Percentiles rank a stretch among this genome's conserved stretches.
Conservation (phyloP, 2,329 filamentous ascomycete genomes). For the Zymoseptoria brevis region DNA sequence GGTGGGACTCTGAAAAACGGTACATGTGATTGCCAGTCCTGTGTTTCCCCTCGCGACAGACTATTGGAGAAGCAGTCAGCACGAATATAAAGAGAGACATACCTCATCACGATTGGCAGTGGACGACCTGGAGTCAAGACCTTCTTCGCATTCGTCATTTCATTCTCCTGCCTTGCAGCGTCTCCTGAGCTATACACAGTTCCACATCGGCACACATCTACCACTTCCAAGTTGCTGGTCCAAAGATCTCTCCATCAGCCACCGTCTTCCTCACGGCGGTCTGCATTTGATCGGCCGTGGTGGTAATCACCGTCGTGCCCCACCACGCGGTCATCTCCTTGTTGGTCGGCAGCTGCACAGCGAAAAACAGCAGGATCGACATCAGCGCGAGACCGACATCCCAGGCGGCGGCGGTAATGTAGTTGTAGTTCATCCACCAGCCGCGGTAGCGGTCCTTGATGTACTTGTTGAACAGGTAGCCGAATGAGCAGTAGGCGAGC, state of each 20-base stretch:
- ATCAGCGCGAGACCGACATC: conserved; percentile 78
- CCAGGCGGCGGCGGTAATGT: conserved; percentile 76
- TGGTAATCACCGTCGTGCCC: conserved; percentile 8
- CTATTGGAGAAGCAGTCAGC: too few species aligned
- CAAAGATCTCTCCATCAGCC: conserved; percentile 56
- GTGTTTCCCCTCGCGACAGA: too few species aligned
- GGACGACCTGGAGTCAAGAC: too few species aligned
- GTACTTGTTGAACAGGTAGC: conserved; percentile 74
- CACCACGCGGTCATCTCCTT: conserved; percentile 66
- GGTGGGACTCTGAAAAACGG: too few species aligned
- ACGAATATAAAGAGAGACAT: too few species aligned
- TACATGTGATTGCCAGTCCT: too few species aligned
- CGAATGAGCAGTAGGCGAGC: conserved; percentile 77
- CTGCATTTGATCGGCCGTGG: conserved; percentile 12
- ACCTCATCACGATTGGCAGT: too few species aligned
- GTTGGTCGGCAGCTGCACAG: conserved; percentile 71
- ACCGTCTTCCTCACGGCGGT: conserved; percentile 36
- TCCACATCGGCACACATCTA: too few species aligned
- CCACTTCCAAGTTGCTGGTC: conserved; percentile 38
- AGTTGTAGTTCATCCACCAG: conserved; percentile 90
- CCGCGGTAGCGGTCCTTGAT: conserved; percentile 59
- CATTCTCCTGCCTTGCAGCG: background rate
- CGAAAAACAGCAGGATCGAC: conserved; percentile 81
- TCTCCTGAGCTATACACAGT: background rate
- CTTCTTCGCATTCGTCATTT: background rate